These are phyloP conservation scores for Vanilla planifolia DNA, from an alignment of 106 monocot genomes.

Conservation along the genomic window DNA sequence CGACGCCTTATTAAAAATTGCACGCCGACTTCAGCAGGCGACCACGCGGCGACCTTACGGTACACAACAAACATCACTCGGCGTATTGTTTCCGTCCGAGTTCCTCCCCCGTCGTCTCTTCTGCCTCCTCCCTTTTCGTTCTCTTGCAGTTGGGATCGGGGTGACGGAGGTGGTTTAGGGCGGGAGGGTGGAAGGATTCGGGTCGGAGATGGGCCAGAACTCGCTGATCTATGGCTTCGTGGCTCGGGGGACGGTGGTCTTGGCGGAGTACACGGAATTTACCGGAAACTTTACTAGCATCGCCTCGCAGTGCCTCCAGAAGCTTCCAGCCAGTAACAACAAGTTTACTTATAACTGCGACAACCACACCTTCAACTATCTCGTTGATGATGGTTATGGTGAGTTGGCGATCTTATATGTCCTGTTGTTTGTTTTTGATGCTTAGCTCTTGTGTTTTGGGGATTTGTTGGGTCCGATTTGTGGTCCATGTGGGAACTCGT, in stretches of 20 bases:
- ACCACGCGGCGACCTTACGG: no score
- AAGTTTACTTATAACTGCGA: constrained; percentile 17
- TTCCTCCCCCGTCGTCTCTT: no score
- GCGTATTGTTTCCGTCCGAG: no score
- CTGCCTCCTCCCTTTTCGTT: no score
- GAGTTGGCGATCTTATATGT: constrained; percentile 3
- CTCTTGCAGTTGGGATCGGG: no score
- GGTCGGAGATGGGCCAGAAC: constrained; percentile 14
- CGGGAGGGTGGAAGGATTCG: background rate
- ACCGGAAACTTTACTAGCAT: constrained; percentile 22
- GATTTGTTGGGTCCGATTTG: background rate
- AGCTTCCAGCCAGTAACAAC: constrained; percentile 16
- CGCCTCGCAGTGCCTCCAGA: constrained; percentile 21
- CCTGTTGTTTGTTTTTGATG: background rate
- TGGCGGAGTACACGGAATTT: constrained; percentile 24
- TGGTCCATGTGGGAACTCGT: background rate
- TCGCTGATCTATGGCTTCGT: constrained; percentile 22
- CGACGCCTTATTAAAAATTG: no score
- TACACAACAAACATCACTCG: no score
- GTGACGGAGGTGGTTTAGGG: background rate
- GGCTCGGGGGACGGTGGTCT: constrained; percentile 18
- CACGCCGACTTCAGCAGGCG: no score
- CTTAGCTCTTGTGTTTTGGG: background rate
- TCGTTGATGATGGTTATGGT: constrained; percentile 20
- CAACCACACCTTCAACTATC: constrained; percentile 16